A percentile compares a stretch with the other conserved stretches of the same genome.
Conservation (phyloP, 495 filamentous ascomycete genomes). For the Aspergillus kassunensis region DNA sequence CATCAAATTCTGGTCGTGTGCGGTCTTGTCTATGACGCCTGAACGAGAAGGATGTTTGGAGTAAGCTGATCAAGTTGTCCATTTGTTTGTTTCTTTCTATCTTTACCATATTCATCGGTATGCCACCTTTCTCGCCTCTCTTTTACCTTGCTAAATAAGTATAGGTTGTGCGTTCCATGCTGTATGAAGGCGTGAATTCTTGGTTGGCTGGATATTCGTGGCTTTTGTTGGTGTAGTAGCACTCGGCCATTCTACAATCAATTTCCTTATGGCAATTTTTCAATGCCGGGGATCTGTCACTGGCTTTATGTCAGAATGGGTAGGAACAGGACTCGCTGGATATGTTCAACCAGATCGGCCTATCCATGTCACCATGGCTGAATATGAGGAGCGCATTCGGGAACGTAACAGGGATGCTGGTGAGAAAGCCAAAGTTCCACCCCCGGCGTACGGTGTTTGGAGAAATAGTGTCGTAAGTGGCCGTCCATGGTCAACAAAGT, state of each 20-base stretch:
- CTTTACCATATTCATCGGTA: not conserved
- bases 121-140: not conserved
- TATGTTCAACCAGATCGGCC: constrained; percentile 60
- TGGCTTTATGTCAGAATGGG: constrained; percentile 19
- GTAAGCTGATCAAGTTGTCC: not conserved
- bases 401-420: constrained; percentile 14
- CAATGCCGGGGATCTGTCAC: constrained; percentile 31
- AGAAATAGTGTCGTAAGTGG: constrained; percentile 71
- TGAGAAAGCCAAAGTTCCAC: constrained; percentile 49
- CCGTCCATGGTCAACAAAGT: not conserved
- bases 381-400: constrained; percentile 57
- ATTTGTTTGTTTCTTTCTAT: not conserved
- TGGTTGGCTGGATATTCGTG: constrained; percentile 71
- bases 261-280: constrained; percentile 61
- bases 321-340: constrained; percentile 44
- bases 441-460: constrained; percentile 88
- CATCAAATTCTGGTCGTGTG: too few species aligned
- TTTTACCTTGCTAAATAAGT: constrained; percentile 41
- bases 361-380: constrained; percentile 57
- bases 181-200: constrained; percentile 56
- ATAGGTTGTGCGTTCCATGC: constrained; percentile 63
- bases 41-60: not conserved
- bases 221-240: constrained; percentile 69
- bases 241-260: constrained; percentile 73
- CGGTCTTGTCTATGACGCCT: not conserved